Evolutionary conservation across 2,329 filamentous ascomycete species (phyloP).

Genomic region (Phaeosphaeriaceae sp.): DNA sequence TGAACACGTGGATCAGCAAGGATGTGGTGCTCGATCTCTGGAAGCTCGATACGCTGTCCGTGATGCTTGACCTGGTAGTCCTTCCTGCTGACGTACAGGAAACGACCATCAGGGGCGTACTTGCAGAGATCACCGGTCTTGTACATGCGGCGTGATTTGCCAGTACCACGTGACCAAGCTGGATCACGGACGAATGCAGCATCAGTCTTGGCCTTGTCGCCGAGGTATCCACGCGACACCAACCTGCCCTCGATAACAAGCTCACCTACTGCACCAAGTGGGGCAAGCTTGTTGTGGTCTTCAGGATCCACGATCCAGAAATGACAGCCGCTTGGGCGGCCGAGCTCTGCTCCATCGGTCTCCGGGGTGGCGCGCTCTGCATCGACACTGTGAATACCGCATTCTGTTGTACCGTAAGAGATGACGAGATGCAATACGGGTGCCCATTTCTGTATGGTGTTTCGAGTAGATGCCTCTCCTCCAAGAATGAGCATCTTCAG

Average conservation of each 20-base stretch:
- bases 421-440: constrained; percentile 13
- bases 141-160: constrained; percentile 31
- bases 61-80: constrained; percentile 33
- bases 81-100: constrained; percentile 22
- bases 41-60: constrained; percentile 32
- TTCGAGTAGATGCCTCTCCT: constrained; percentile 4
- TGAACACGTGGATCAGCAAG: not conserved
- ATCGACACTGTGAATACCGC: constrained; percentile 1
- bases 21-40: constrained; percentile 25
- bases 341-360: constrained; percentile 11
- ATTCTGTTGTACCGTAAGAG: constrained; percentile 12
- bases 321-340: constrained; percentile 12
- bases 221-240: constrained; percentile 30
- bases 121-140: constrained; percentile 30
- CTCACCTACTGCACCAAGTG: constrained; percentile 28
- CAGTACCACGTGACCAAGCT: not conserved
- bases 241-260: constrained; percentile 31
- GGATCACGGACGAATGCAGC: constrained; percentile 24
- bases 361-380: not conserved
- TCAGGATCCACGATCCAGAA: constrained; percentile 33
- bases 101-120: constrained; percentile 20
- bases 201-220: constrained; percentile 18
- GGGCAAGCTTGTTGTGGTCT: constrained; percentile 23
- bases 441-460: constrained; percentile 4
- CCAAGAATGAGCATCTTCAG: constrained; percentile 5